Evolutionary conservation across 495 filamentous ascomycete species (phyloP).

Genomic region (Penicillium silybi): DNA sequence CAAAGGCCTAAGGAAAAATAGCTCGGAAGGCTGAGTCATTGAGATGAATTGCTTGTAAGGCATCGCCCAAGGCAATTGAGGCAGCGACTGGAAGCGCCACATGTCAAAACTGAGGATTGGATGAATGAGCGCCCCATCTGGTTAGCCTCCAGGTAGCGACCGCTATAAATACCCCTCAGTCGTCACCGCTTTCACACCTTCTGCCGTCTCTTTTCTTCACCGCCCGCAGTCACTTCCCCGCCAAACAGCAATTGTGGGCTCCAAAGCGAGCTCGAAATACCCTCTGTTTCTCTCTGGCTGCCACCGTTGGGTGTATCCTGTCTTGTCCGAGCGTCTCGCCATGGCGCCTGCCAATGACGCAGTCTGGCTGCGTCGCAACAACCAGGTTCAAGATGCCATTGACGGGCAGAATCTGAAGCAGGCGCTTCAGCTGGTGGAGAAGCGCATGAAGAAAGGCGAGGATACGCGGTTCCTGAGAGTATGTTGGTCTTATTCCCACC

Average conservation of each 20-base stretch:
- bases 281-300: not conserved
- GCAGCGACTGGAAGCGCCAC: too few species aligned
- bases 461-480: slow-evolving; percentile 42
- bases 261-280: not conserved
- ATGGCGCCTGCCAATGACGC: slow-evolving; percentile 39
- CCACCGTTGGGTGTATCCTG: not conserved
- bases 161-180: not conserved
- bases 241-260: slow-evolving; percentile 19
- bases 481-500: not conserved
- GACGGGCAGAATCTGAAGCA: slow-evolving; percentile 54
- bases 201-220: slow-evolving; percentile 8
- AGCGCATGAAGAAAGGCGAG: slow-evolving; percentile 59
- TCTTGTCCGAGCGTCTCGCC: slow-evolving; percentile 2
- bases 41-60: not conserved
- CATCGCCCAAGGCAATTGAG: too few species aligned
- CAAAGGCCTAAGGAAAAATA: too few species aligned
- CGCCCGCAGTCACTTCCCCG: slow-evolving; percentile 28
- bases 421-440: slow-evolving; percentile 56
- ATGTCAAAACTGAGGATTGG: too few species aligned
- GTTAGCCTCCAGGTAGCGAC: not conserved
- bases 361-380: slow-evolving; percentile 52
- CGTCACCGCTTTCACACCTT: not conserved
- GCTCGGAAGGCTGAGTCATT: not conserved
- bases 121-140: not conserved
- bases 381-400: slow-evolving; percentile 56